Percentiles rank a stretch among this genome's conserved stretches.
These are phyloP conservation scores for Lumnitzera littorea DNA, from an alignment of 345 rosid species.

Conservation along the genomic window DNA sequence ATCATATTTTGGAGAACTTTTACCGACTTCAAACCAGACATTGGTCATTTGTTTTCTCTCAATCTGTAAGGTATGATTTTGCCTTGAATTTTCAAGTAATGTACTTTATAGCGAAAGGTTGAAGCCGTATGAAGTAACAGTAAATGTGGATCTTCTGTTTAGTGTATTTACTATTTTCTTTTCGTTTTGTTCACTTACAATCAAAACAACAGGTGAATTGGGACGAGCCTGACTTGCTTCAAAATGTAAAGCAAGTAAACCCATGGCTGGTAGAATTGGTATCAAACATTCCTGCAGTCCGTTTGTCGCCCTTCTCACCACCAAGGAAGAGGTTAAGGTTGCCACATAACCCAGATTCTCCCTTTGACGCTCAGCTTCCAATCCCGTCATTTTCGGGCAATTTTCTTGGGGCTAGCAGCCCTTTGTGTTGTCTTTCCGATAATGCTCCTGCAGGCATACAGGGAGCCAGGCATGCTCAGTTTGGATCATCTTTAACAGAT, in stretches of 20 bases:
- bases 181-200: background rate
- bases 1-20: no score
- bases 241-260: conserved; percentile 76
- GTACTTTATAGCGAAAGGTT: no score
- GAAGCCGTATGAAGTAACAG: no score
- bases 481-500: conserved; percentile 63
- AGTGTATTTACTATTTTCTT: no score
- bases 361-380: conserved; percentile 42
- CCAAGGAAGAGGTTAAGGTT: conserved; percentile 68
- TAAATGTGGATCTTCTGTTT: no score
- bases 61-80: no score
- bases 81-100: no score
- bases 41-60: no score
- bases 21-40: no score
- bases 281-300: conserved; percentile 64
- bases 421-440: conserved; percentile 49
- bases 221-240: conserved; percentile 97
- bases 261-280: conserved; percentile 96
- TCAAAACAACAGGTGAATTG: conserved; percentile 58
- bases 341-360: conserved; percentile 54
- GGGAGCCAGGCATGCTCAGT: conserved; percentile 99
- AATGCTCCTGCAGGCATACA: conserved; percentile 94
- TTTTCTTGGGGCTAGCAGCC: conserved; percentile 38
- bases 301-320: conserved; percentile 71
- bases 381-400: conserved; percentile 51